Evolutionary conservation across 1,284 basidiomycete genomes (phyloP).

Genomic region (Ceraceosorus guamensis): DNA sequence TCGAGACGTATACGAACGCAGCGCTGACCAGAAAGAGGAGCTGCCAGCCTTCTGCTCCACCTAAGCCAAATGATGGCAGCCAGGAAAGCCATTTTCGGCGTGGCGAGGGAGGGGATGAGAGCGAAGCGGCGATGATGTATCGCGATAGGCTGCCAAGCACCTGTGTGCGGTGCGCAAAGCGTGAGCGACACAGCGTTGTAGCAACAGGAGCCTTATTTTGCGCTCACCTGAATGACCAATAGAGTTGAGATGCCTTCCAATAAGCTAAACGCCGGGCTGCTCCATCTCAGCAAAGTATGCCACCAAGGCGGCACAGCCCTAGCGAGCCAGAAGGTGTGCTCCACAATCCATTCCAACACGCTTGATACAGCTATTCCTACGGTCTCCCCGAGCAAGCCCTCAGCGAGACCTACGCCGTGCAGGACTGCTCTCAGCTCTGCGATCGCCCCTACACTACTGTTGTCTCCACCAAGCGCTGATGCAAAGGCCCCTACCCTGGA

Average conservation of each 20-base stretch:
- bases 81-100: slow-evolving; percentile 3
- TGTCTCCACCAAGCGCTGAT: background rate
- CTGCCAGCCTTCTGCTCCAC: slow-evolving; percentile 42
- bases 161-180: background rate
- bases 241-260: slow-evolving; percentile 45
- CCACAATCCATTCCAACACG: background rate
- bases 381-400: background rate
- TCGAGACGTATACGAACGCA: slow-evolving; percentile 41
- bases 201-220: background rate
- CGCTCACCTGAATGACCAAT: slow-evolving; percentile 38
- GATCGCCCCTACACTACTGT: no score
- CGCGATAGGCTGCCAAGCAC: slow-evolving; percentile 17
- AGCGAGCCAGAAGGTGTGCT: slow-evolving; percentile 26
- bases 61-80: slow-evolving; percentile 24
- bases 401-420: background rate
- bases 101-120: slow-evolving; percentile 26
- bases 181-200: no score
- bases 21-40: slow-evolving; percentile 42
- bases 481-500: background rate
- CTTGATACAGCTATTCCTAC: background rate
- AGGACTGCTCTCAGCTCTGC: no score
- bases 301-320: slow-evolving; percentile 37
- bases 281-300: slow-evolving; percentile 37
- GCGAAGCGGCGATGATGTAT: slow-evolving; percentile 31
- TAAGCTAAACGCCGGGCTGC: slow-evolving; percentile 42